These are phyloP conservation scores for Paracamarosporium sp. DNA, from an alignment of 2,329 filamentous ascomycete genomes.

Conservation along the genomic window DNA sequence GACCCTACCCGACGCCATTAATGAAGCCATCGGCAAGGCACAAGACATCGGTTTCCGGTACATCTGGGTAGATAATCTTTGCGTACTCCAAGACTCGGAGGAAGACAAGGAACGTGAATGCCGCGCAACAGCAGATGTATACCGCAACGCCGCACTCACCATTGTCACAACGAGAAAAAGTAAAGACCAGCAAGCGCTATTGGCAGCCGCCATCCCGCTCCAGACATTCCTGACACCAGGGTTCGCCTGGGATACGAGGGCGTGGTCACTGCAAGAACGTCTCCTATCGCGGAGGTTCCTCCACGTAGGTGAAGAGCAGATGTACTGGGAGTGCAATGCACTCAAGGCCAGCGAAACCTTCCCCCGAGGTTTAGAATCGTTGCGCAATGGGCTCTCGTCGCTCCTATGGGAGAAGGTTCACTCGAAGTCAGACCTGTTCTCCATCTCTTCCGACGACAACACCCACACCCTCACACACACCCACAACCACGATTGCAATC, in stretches of 20 bases:
- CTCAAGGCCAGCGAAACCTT: conserved; percentile 47
- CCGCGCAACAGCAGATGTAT: conserved; percentile 36
- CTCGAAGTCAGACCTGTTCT: conserved; percentile 17
- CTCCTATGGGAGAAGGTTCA: conserved; percentile 47
- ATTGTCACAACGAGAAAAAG: conserved; percentile 20
- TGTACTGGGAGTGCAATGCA: conserved; percentile 48
- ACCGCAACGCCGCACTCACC: conserved; percentile 43
- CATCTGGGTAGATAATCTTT: conserved; percentile 44
- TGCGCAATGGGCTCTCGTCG: conserved; percentile 38
- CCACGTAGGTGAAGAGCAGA: conserved; percentile 38
- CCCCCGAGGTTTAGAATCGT: conserved; percentile 42
- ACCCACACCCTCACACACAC: too few species aligned
- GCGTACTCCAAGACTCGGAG: conserved; percentile 41
- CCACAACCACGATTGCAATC: neutral
- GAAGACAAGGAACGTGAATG: conserved; percentile 40
- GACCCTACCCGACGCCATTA: conserved; percentile 28
- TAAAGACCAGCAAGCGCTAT: conserved; percentile 14
- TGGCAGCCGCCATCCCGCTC: conserved; percentile 15
- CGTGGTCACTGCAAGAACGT: conserved; percentile 45
- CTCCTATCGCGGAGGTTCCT: conserved; percentile 43
- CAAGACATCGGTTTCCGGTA: conserved; percentile 38
- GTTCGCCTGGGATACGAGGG: conserved; percentile 44
- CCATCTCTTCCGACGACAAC: neutral
- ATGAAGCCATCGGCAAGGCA: conserved; percentile 35
- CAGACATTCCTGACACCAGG: conserved; percentile 25